Evolutionary conservation across 2,329 filamentous ascomycete species (phyloP), one percentile per base, ranked within the genome.

Genomic region (Sordariomycetes sp.): DNA sequence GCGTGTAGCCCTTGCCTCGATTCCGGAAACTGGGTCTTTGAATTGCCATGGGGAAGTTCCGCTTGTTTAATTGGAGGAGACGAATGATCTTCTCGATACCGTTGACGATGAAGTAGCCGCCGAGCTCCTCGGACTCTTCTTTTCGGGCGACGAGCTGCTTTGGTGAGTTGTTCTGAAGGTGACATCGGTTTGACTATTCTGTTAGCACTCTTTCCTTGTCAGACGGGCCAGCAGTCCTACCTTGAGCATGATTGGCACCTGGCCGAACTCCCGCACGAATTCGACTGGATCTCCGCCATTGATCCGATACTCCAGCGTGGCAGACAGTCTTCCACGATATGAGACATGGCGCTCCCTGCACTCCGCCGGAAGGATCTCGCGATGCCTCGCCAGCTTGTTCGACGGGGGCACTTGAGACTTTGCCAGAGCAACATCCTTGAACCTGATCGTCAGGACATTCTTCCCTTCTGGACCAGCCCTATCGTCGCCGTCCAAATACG

Each of bases 41-140:
- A 56, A 96, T 95, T 30, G 90, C 90, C 75, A 95, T 84, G 33
- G 92, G 90, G 52, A 86, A 95, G 58, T 98, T 98, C 51, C 92
- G 75, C 58, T 86, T 78, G 54, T 87, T 86, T 41, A 96, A 75
- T 43, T 94, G 80, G 42, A 98, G 70, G 66, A 96, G 79, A 53
- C 92, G 86, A 48, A 96, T 87, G 38, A 96, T 76, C 65, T 95
- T 96, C 59, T 98, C 92, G 51, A 88, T 94, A 44, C 92, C 92
- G 56, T 98, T 98, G 50, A 98, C 84, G 49, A 98, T 79, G 53
- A 96, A 98, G 58, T 96, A 98, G 29, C 92, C 92, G 24, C 92
- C 92, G 21, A 96, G 63, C 59, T 98, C 92, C 59, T 98, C 92
- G 0, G 88, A 84, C 59, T 98, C 92, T 61, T 98, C 92, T 55